Base-by-base conservation (phyloP, 2,329 filamentous ascomycete genomes). In the Ascochyta clinopodiicola region DNA sequence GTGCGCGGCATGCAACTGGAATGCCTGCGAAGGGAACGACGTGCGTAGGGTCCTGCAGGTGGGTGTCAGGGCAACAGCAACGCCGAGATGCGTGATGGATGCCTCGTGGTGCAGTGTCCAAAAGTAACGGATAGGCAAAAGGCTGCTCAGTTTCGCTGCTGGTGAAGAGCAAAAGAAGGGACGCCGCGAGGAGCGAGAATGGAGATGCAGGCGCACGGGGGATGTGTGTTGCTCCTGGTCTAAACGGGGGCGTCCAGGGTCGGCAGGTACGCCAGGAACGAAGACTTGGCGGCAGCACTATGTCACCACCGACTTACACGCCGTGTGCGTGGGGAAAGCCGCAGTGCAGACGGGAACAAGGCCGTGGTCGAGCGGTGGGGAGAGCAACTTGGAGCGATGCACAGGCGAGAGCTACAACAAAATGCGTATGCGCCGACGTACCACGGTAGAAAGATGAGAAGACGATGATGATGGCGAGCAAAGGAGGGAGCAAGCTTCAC, bases 21-120 rank as follows among this genome's bases (percentile, higher is more conserved):
- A 70, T 68, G 66, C 59, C 62, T 64, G 47, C 42, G 57, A 61
- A 59, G 51, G 61, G 57, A 60, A 60, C 57, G 56, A 51, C 46
- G 52, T 56, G 52, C 46, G 43, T 51, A 56, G 52, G 42, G 47
- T 25, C 15, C 42, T 63, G 59, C 48, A 52, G 49, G 61, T 56
- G 61, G 59, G 57, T 64, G 64, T 63, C 63, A 55, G 68, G 68
- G 63, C 65, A 72, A 73, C 67, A 49, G 52, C 53, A 59, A 46
- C 49, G 49, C 49, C 59, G 57, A 56, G 50, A 51, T 61, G 57
- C 57, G 50, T 49, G 56, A 44, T 37, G 31, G 35, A 49, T 40
- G 43, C 40, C 54, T 49, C 39, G 47, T 37, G 45, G 32, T 36
- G 44, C 25, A 22, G 36, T 36, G 50, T 46, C 45, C 39, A 21